Percentiles rank a stretch among this genome's conserved stretches.
phyloP scores from a whole-genome alignment of 768 basidiomycete species.

The Pulveroboletus frians region DNA sequence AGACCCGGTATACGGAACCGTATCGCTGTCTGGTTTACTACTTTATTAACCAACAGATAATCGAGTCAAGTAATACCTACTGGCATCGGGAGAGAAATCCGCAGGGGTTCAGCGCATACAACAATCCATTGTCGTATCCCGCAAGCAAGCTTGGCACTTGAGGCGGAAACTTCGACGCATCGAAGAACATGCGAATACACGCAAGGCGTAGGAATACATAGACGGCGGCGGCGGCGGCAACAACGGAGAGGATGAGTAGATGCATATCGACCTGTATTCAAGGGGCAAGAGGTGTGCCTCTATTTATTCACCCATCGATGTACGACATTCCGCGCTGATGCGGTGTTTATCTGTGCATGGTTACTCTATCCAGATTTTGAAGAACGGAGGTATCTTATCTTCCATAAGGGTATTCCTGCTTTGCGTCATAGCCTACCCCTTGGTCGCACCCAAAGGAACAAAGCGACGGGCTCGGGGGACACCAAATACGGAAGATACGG shows the following conservation, averaged over 20 bases:
- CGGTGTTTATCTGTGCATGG: not conserved
- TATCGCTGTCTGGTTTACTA: constrained; percentile 8
- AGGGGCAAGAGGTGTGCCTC: not conserved
- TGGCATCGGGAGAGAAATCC: constrained; percentile 18
- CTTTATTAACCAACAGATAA: not conserved
- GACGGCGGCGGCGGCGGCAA: not conserved
- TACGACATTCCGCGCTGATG: not conserved
- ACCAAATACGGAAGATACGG: not conserved
- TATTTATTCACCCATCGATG: constrained; percentile 5
- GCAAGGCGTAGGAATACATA: not conserved
- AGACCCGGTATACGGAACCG: constrained; percentile 14
- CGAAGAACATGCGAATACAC: not conserved
- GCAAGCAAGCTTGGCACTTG: constrained; percentile 9
- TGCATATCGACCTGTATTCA: not conserved
- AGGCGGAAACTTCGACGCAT: not conserved
- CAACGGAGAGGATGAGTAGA: not conserved
- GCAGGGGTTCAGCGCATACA: constrained; percentile 11
- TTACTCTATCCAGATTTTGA: not conserved
- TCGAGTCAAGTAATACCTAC: constrained; percentile 8
- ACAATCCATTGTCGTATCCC: constrained; percentile 15
- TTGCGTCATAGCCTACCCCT: too few species aligned
- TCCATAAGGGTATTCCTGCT: too few species aligned
- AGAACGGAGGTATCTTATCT: too few species aligned
- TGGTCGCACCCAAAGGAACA: too few species aligned
- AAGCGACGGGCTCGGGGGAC: too few species aligned